Evolutionary conservation across 2,329 filamentous ascomycete genomes (phyloP), one percentile per base, ranked within the genome.

Genomic region (Microcyclosporella mali): DNA sequence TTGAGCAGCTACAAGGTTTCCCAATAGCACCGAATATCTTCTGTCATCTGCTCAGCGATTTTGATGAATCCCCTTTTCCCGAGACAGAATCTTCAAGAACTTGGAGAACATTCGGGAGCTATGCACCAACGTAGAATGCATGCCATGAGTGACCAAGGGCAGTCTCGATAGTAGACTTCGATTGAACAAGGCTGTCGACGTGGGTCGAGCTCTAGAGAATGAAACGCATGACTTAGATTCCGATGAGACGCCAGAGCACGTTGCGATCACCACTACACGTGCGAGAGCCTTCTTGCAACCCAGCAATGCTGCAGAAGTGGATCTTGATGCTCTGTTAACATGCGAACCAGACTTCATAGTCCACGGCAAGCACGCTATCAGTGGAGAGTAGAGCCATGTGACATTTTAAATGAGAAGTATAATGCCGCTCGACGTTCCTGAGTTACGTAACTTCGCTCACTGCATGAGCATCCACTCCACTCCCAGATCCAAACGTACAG

Each of bases 381-480:
- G 4, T 25, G 6, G 21, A 4, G 21, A 25, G 21, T 25, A 9
- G 9, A 25, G 21, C 21, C 21, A 9, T 9, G 9, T 25, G 21
- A 25, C 9, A 9, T 9, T 25, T 9, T 25, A 9, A 25, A 25
- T 25, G 6, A 25, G 21, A 25, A 9, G 21, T 25, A 25, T 9
- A 25, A 25, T 25, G 21, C 21, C 21, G 9, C 21, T 25, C 21
- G 21, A 25, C 4, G 21, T 6, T 6, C 21, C 21, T n/a, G n/a
- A n/a, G 9, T 25, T 25, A 25, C 21, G 50, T 8, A 51, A 45
- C 18, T 43, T 51, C 27, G 55, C 51, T 1, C 52, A 52, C 29
- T 59, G 55, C 47, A 45, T 61, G 41, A 52, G 60, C 43, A 47
- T 45, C 19, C 61, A 61, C 44, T n/a, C 51, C n/a, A 47, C 48